These are phyloP conservation scores for Begonia masoniana DNA, from an alignment of 306 rosid species.

Conservation along the genomic window DNA sequence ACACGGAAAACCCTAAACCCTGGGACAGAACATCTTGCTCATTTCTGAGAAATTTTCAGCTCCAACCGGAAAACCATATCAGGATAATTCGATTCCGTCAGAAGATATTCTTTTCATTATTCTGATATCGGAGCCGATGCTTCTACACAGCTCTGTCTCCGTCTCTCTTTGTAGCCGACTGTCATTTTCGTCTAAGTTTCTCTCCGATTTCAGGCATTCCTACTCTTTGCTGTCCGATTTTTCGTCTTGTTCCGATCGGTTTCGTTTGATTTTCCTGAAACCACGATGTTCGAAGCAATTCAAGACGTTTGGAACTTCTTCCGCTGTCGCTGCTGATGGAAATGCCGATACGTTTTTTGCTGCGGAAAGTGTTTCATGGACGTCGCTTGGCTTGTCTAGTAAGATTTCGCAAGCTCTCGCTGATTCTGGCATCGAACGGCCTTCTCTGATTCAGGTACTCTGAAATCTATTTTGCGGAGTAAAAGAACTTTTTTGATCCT, in stretches of 20 bases:
- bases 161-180: constrained; percentile 33
- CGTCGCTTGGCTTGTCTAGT: constrained; percentile 66
- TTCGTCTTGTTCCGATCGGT: constrained; percentile 12
- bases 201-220: constrained; percentile 30
- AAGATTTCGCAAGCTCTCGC: constrained; percentile 56
- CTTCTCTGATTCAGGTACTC: constrained; percentile 27
- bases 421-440: constrained; percentile 55
- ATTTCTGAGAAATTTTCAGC: too few species aligned
- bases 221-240: constrained; percentile 18
- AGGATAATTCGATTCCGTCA: too few species aligned
- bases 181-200: constrained; percentile 28
- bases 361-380: constrained; percentile 67
- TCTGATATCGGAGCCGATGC: constrained; percentile 18
- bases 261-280: constrained; percentile 22
- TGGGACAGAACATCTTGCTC: too few species aligned
- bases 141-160: constrained; percentile 40
- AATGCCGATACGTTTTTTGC: constrained; percentile 64
- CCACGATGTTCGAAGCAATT: constrained; percentile 18
- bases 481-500: constrained; percentile 19
- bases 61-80: too few species aligned
- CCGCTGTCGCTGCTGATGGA: constrained; percentile 16
- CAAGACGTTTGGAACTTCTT: constrained; percentile 21
- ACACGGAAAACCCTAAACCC: too few species aligned
- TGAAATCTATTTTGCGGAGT: too few species aligned
- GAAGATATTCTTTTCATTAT: too few species aligned